phyloP scores from a whole-genome alignment of 306 rosid genomes.

The Inga oerstediana region DNA sequence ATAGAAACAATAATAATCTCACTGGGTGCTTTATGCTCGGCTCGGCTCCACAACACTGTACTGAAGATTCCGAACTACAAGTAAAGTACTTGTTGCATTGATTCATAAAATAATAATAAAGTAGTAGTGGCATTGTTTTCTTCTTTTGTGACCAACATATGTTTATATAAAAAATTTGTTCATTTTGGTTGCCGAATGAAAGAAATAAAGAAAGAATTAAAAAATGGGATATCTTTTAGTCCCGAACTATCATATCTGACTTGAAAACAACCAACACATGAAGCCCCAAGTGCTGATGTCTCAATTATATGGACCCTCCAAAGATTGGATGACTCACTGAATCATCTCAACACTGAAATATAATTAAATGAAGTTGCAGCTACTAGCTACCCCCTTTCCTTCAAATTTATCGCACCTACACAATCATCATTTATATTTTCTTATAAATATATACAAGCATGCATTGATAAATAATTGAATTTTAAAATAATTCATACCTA shows the following conservation, averaged over 20 bases:
- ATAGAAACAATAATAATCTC: constrained; percentile 7
- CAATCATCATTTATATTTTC: background rate
- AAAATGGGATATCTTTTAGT: constrained; percentile 53
- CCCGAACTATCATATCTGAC: constrained; percentile 63
- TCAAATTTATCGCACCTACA: background rate
- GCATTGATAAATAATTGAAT: background rate
- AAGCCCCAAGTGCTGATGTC: constrained; percentile 42
- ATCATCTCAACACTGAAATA: background rate
- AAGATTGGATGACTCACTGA: constrained; percentile 23
- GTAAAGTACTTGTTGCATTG: constrained; percentile 30
- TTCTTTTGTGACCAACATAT: constrained; percentile 26
- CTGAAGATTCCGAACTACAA: constrained; percentile 46
- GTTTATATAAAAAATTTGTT: background rate
- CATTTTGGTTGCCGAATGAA: background rate
- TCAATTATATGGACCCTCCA: constrained; percentile 50
- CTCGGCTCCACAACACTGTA: constrained; percentile 49
- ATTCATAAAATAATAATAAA: background rate
- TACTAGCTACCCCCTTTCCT: background rate
- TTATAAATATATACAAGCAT: background rate
- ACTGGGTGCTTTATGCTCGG: constrained; percentile 37
- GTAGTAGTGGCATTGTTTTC: constrained; percentile 17
- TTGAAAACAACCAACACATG: constrained; percentile 46
- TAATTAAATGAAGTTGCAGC: background rate
- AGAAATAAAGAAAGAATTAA: background rate
- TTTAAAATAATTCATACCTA: background rate